Evolutionary conservation across 768 basidiomycete genomes (phyloP).

Genomic region (Leccinum subtestaceum): DNA sequence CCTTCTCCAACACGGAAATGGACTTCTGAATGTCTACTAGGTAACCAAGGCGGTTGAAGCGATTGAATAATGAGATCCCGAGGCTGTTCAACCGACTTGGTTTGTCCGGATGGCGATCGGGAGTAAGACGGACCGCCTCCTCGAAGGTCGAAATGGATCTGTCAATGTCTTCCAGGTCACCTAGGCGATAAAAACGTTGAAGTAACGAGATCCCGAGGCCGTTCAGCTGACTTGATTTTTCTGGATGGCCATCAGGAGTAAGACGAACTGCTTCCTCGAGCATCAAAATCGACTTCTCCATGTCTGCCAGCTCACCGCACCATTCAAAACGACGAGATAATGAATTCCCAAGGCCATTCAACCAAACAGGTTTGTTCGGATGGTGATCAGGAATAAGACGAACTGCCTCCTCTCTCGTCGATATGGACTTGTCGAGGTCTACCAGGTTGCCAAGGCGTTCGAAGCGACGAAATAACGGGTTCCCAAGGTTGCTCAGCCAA

Average conservation of each 20-base stretch:
- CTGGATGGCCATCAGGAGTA: not conserved
- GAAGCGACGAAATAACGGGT: no score
- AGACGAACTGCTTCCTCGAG: not conserved
- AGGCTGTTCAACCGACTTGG: not conserved
- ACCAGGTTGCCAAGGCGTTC: no score
- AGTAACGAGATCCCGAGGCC: not conserved
- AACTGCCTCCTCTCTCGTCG: not conserved
- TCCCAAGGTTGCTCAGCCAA: no score
- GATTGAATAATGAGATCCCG: not conserved
- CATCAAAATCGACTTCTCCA: not conserved
- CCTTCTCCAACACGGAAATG: not conserved
- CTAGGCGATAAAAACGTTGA: not conserved
- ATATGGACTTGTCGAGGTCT: no score
- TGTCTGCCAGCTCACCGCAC: not conserved
- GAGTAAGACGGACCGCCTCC: not conserved
- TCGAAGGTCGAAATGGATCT: not conserved
- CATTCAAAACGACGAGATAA: not conserved
- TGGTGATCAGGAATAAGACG: not conserved
- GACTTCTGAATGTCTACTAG: not conserved
- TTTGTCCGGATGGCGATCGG: not conserved
- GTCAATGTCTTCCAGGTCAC: not conserved
- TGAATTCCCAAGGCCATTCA: not conserved
- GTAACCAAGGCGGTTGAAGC: not conserved
- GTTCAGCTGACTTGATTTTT: not conserved
- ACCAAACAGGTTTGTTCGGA: not conserved